A percentile compares a stretch with the other conserved stretches of the same genome.
phyloP scores from a whole-genome alignment of 768 basidiomycete species.

The Lactarius deliciosus region DNA sequence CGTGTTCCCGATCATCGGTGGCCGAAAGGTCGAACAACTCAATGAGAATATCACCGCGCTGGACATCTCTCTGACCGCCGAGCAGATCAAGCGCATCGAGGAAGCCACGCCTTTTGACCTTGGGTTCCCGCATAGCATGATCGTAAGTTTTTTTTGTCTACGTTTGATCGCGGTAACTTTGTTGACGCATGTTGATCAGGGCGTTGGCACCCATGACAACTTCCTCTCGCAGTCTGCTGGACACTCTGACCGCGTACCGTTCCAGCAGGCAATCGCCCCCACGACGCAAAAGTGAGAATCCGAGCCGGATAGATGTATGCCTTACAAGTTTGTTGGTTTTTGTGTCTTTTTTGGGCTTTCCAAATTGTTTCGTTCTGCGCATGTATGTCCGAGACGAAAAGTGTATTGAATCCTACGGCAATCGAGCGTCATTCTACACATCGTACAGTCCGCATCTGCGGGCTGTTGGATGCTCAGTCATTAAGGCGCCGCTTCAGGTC shows the following conservation, averaged over 20 bases:
- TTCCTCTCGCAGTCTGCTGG: background rate
- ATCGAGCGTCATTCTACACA: background rate
- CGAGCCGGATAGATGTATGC: background rate
- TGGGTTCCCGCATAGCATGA: constrained; percentile 40
- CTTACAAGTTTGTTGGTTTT: background rate
- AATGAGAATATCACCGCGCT: constrained; percentile 47
- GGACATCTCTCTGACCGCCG: constrained; percentile 41
- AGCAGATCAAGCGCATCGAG: constrained; percentile 46
- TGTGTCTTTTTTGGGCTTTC: background rate
- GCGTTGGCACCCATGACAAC: constrained; percentile 2
- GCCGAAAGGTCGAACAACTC: constrained; percentile 48
- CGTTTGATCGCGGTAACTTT: background rate
- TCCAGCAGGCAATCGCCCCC: constrained; percentile 11
- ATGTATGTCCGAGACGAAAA: background rate
- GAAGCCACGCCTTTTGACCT: constrained; percentile 40
- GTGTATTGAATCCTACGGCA: background rate
- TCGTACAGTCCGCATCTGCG: too few species aligned
- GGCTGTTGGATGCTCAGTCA: too few species aligned
- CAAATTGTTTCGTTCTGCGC: background rate
- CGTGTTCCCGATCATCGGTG: constrained; percentile 49
- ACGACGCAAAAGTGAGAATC: background rate
- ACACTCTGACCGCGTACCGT: constrained; percentile 4
- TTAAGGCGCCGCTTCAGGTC: too few species aligned
- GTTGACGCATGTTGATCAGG: background rate
- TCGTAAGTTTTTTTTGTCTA: constrained; percentile 26